These are phyloP conservation scores for Acorus calamus DNA, from an alignment of 106 monocot species.

Conservation along the genomic window DNA sequence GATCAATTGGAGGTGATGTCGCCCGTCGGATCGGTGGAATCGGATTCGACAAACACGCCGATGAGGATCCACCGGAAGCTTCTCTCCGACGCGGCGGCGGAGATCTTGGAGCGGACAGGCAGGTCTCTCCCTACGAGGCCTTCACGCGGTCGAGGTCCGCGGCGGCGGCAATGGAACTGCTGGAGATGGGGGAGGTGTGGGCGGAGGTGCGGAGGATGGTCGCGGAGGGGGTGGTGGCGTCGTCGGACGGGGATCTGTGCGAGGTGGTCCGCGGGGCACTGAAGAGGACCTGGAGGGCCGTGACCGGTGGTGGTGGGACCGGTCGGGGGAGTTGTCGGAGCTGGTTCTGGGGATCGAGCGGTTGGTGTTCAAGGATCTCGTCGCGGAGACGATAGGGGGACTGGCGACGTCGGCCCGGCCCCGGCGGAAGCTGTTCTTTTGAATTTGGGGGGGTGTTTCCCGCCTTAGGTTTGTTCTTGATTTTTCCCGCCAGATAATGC, in stretches of 20 bases:
- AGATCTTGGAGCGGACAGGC: conserved; percentile 34
- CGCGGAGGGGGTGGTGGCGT: background rate
- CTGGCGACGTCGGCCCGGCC: conserved; percentile 19
- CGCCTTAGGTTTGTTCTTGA: no score
- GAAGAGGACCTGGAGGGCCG: conserved; percentile 31
- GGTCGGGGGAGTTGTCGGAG: conserved; percentile 52
- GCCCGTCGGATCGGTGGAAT: conserved; percentile 19
- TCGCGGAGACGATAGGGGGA: conserved; percentile 67
- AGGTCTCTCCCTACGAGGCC: conserved; percentile 39
- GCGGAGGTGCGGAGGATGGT: conserved; percentile 35
- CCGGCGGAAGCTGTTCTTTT: conserved; percentile 71
- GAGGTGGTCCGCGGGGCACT: conserved; percentile 35
- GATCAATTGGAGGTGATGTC: conserved; percentile 14
- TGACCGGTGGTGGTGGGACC: conserved; percentile 30
- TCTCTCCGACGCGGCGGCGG: conserved; percentile 57
- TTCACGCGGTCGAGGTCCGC: conserved; percentile 11
- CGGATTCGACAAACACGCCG: conserved; percentile 49
- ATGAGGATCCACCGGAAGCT: conserved; percentile 39
- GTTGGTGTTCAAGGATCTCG: conserved; percentile 80
- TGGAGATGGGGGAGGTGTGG: conserved; percentile 33
- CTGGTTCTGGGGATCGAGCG: conserved; percentile 78
- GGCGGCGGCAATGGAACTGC: background rate
- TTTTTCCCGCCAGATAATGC: no score
- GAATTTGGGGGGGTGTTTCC: background rate
- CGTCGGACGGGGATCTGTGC: conserved; percentile 37